Evolutionary conservation across 495 filamentous ascomycete genomes (phyloP).

Genomic region (Hypoxylon perforatum): DNA sequence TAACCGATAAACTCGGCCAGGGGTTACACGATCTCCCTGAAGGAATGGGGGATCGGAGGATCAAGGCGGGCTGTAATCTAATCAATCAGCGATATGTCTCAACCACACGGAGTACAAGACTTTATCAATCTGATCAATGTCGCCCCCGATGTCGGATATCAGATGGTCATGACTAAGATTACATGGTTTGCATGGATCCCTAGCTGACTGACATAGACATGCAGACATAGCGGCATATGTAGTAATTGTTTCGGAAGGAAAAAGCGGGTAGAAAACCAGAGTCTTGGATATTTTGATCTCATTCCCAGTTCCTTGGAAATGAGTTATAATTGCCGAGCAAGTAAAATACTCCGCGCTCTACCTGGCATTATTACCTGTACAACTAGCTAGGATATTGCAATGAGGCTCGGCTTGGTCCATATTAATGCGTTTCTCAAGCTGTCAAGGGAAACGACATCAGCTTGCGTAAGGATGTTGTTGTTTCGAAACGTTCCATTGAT

Average conservation of each 20-base stretch:
- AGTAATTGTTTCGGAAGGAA: conserved; percentile 10
- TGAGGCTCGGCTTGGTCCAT: conserved; percentile 28
- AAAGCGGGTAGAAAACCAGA: conserved; percentile 3
- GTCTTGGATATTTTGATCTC: conserved; percentile 6
- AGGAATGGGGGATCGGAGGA: conserved; percentile 31
- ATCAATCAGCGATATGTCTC: conserved; percentile 32
- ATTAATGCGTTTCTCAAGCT: not conserved
- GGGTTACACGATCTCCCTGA: conserved; percentile 24
- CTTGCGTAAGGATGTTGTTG: conserved; percentile 8
- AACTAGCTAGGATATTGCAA: not conserved
- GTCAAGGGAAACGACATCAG: conserved; percentile 20
- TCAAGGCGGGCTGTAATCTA: conserved; percentile 35
- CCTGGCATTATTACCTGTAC: not conserved
- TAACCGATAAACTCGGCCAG: not conserved
- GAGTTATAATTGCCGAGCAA: conserved; percentile 24
- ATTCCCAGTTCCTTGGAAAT: conserved; percentile 39
- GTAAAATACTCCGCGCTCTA: conserved; percentile 27
- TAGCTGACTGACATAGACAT: no score
- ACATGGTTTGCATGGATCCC: conserved; percentile 3
- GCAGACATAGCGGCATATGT: conserved; percentile 3
- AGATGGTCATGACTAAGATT: not conserved
- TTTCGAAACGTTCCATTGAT: conserved; percentile 42
- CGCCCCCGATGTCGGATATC: conserved; percentile 26
- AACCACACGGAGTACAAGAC: conserved; percentile 25
- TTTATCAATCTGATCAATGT: conserved; percentile 40